Evolutionary conservation across 352 stramenopile species (phyloP), one percentile per base, ranked within the genome.

Genomic region (Pythium dissotocum): DNA sequence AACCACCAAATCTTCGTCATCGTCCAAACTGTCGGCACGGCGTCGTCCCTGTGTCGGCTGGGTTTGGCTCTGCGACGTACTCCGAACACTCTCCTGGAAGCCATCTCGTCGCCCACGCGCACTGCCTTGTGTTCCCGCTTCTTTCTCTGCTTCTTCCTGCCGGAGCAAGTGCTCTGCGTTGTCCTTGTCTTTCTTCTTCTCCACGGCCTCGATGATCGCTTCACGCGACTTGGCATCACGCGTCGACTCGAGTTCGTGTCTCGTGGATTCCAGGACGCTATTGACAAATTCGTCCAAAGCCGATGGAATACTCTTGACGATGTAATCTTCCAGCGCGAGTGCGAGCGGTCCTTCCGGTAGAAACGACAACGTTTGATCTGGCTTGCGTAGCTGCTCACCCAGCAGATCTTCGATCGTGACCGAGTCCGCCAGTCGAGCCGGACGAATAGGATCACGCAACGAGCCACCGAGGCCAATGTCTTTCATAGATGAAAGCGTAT

Each of bases 361-460:
- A 40, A 96, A 90, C 38, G 90, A 70, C 13, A 96, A 77, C 54
- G 88, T 89, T 12, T 88, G 75, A 18, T 96, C 87, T 4, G 85
- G 79, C 46, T 67, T 38, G 54, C 83, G 77, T 28, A 96, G 59
- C 36, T 93, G 76, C 38, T 77, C 84, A 57, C 70, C 79, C 24
- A 96, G 65, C 48, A 95, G 80, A 57, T 94, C 85, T 63, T 95
- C 88, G 32, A 95, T 89, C 4, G 85, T 91, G 26, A 91, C 70
- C 8, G 82, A 66, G 32, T 91, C 80, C 24, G 46, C 46, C 6
- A 93, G 64, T 0, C 79, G 84, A n/a, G 77, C 75, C 4, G 86
- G 87, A 18, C 82, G 79, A 14, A 95, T 85, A 5, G 85, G 82
- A 42, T 74, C 76, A 1, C 69, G 54, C 12, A 88, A 55, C 2